Evolutionary conservation across 129 eudicot species (phyloP), one percentile per base, ranked within the genome.

Genomic region (Smallanthus sonchifolius): DNA sequence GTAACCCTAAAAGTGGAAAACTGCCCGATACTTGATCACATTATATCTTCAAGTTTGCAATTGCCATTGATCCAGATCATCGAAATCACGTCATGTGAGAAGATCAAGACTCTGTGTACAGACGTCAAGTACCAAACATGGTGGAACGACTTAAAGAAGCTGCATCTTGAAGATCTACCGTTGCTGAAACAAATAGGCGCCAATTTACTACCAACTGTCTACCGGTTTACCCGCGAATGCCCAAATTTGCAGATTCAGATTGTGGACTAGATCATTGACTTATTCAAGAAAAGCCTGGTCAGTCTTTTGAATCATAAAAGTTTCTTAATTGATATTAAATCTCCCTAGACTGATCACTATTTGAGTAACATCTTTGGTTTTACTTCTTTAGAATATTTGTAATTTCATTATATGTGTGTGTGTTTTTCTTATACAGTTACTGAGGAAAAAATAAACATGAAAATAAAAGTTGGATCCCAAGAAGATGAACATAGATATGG

Each of bases 31-130:
- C 59, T 78, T 24, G 43, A 78, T 48, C 40, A 40, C 20, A 42
- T 78, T 48, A 10, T 64, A 34, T 64, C 76, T 14, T 59, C 52
- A 15, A 13, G 35, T 69, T 39, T 61, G 4, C 30, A 2, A 56
- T 9, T 78, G n/a, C 16, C 0, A 28, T 10, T 3, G 3, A 63
- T 70, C 24, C 1, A 5, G 0, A 48, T 15, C 38, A 78, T 78
- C 5, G 71, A 61, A 47, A 49, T 78, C 66, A 71, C 24, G 39
- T 78, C 82, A 39, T 78, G 82, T 48, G 77, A 78, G 72, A 70
- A 71, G 77, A 20, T 78, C 47, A 8, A 39, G 47, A 49, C 5
- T 10, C 30, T 78, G 6, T 78, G 65, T 48, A 60, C 36, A 10
- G 36, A 51, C 5, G 3, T 3, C 4, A n/a, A 42, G 7, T 0